A percentile compares a stretch with the other conserved stretches of the same genome.
Conservation (phyloP, 768 basidiomycete genomes). For the Leccinum incarnatum region DNA sequence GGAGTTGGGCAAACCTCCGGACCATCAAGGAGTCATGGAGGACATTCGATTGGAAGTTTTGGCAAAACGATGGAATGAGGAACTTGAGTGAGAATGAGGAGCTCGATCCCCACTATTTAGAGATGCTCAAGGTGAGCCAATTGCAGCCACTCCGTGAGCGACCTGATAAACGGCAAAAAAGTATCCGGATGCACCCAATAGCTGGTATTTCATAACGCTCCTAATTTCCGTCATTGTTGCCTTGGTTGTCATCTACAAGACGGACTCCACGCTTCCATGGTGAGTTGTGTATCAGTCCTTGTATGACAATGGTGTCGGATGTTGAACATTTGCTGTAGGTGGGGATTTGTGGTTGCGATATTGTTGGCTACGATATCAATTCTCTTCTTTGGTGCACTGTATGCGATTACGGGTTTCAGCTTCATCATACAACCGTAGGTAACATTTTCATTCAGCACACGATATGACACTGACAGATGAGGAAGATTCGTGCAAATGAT, state of each 20-base stretch:
- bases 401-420: constrained; percentile 43
- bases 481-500: constrained; percentile 38
- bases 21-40: constrained; percentile 25
- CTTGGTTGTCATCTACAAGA: constrained; percentile 52
- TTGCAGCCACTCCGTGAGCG: constrained; percentile 14
- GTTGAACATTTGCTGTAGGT: constrained; percentile 19
- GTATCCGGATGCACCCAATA: constrained; percentile 36
- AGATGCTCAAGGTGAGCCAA: constrained; percentile 42
- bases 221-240: constrained; percentile 43
- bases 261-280: constrained; percentile 56
- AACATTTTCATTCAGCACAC: background rate
- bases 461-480: background rate
- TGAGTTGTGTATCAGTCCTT: constrained; percentile 1
- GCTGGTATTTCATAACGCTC: constrained; percentile 33
- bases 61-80: constrained; percentile 25
- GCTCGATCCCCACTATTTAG: constrained; percentile 52
- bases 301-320: background rate
- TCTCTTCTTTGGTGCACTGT: constrained; percentile 54
- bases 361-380: constrained; percentile 50
- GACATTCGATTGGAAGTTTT: constrained; percentile 36
- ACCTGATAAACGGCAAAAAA: constrained; percentile 9
- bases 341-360: constrained; percentile 51
- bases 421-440: constrained; percentile 28
- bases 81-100: constrained; percentile 35
- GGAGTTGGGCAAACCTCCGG: constrained; percentile 43